phyloP scores from a whole-genome alignment of 2,329 filamentous ascomycete species.

The Arthrobotrys entomopaga region DNA sequence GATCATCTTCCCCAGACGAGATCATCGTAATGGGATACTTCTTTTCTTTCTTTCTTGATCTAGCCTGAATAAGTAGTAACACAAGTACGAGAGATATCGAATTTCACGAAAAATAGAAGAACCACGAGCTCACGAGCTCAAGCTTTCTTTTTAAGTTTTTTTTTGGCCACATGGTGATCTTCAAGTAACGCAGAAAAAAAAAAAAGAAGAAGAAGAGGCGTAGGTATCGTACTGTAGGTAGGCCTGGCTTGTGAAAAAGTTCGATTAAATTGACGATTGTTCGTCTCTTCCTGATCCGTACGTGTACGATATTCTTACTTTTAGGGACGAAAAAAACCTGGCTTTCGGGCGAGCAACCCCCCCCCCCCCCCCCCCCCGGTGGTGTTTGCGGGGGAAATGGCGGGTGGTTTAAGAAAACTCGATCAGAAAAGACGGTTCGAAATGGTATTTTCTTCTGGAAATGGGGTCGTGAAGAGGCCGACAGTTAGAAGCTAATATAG shows the following conservation, averaged over 20 bases:
- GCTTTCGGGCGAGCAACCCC: background rate
- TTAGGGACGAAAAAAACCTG: constrained; percentile 7
- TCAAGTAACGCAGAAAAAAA: constrained; percentile 1
- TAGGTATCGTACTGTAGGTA: background rate
- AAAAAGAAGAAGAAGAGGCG: background rate
- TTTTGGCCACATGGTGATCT: constrained; percentile 23
- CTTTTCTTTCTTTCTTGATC: background rate
- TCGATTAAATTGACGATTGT: background rate
- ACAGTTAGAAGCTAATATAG: too few relatives aligned
- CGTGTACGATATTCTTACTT: background rate
- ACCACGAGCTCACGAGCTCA: constrained; percentile 41
- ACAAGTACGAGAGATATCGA: background rate
- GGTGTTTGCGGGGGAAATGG: constrained; percentile 11
- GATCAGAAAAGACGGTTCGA: background rate
- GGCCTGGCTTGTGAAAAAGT: constrained; percentile 35
- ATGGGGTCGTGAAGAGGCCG: background rate
- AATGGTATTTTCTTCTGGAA: constrained; percentile 22
- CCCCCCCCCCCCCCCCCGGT: too few relatives aligned
- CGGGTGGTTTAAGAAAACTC: background rate
- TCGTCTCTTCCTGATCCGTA: background rate
- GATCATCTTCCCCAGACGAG: too few relatives aligned
- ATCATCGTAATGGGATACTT: too few relatives aligned
- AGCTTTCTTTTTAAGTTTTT: too few relatives aligned
- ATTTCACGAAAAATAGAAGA: constrained; percentile 5
- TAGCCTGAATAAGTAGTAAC: background rate